Conservation (phyloP, 208 protist species). For the Paratrypanosoma confusum region DNA sequence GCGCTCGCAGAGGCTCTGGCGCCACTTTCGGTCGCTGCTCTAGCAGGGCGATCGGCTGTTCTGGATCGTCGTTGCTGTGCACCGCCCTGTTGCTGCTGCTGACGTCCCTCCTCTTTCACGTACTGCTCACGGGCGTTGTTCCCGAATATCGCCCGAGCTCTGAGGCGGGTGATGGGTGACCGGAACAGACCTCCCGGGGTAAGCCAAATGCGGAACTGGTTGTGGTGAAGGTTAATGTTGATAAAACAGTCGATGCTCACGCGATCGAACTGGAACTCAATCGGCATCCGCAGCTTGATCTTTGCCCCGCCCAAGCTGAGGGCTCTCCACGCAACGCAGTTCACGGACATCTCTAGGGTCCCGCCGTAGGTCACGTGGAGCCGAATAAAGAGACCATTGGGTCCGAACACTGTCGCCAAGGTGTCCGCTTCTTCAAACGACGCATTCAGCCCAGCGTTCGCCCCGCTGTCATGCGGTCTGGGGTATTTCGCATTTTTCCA, state of each 20-base stretch:
- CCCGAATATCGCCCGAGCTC: slow-evolving; percentile 45
- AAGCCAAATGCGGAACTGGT: slow-evolving; percentile 50
- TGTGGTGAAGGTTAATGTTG: slow-evolving; percentile 49
- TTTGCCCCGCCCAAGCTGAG: slow-evolving; percentile 21
- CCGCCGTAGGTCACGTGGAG: slow-evolving; percentile 81
- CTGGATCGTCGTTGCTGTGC: too few species aligned
- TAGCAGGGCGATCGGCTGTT: too few species aligned
- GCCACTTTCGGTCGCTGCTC: too few species aligned
- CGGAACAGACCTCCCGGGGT: slow-evolving; percentile 49
- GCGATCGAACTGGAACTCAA: slow-evolving; percentile 39
- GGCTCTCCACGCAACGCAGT: slow-evolving; percentile 37
- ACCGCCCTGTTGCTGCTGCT: not conserved
- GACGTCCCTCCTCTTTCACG: slow-evolving; percentile 6
- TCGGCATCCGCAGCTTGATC: slow-evolving; percentile 37
- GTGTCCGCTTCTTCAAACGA: slow-evolving; percentile 12
- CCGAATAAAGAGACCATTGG: slow-evolving; percentile 45
- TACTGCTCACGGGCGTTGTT: too few species aligned
- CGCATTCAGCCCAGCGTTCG: not conserved
- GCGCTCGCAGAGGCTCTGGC: too few species aligned
- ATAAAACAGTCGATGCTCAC: slow-evolving; percentile 73
- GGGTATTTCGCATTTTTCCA: too few species aligned
- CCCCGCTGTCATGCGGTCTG: too few species aligned
- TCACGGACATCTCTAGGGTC: slow-evolving; percentile 36
- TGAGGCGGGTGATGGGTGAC: slow-evolving; percentile 59
- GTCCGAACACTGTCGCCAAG: slow-evolving; percentile 34